Evolutionary conservation across 139 green algal species (phyloP), one percentile per base, ranked within the genome.

Genomic region (Chara braunii): DNA sequence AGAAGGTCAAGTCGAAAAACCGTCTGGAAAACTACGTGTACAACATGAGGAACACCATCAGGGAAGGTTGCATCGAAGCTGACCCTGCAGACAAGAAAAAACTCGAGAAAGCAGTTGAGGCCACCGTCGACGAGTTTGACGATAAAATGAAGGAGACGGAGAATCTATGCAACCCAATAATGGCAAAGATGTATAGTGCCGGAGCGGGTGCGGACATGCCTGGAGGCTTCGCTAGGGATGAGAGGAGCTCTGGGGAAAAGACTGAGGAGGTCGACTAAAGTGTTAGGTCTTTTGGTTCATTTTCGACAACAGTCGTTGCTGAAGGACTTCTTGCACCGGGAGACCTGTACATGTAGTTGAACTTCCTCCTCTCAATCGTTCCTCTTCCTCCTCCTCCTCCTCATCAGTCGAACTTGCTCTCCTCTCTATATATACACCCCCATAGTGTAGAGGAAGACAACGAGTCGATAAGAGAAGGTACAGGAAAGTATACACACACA

Each of bases 131-230:
- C 58, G 92, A 98, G 84, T 90, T 95, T 74, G 86, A 96, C 78
- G 70, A 89, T 81, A 90, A 95, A 81, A 80, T 88, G 32, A 95
- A 96, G 86, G 88, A 96, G 80, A 81, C 96, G 43, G 92, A 97
- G 80, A 73, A 73, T 6, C 40, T 89, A 9, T 92, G 84, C 79
- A 90, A 80, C 62, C 91, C 91, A 43, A 94, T 97, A 80, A 92
- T 91, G 53, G 70, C 72, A 35, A 89, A 88, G 52, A 80, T 84
- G 75, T 85, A 88, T 87, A 18, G 18, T 18, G 40, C 18, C 18
- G 18, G 40, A 26, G 18, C 18, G 18, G 40, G 18, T 48, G 40
- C 40, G 18, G 50, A 24, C 44, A 24, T 12, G 37, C 14, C 50
- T 58, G 50, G 50, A 55, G 50, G 50, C 14, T 58, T 37, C 14